phyloP scores from a whole-genome alignment of 768 basidiomycete genomes.

The Calvatia gigantea region DNA sequence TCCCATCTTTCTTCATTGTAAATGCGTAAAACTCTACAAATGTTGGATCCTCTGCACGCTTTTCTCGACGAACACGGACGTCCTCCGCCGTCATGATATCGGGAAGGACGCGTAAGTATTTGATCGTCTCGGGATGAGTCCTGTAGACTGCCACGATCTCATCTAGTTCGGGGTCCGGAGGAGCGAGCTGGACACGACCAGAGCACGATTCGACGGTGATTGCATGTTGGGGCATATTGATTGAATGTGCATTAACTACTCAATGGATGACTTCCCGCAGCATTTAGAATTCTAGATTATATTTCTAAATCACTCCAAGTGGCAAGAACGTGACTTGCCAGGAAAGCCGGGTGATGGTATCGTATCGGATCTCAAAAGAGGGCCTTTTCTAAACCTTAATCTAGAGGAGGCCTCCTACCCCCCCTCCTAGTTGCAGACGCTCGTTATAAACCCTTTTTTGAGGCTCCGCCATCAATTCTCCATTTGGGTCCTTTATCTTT shows the following conservation, averaged over 20 bases:
- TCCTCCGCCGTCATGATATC: conserved; percentile 32
- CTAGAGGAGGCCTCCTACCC: no score
- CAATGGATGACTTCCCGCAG: no score
- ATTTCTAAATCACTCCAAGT: no score
- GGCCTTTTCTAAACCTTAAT: no score
- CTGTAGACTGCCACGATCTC: conserved; percentile 31
- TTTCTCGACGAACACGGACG: conserved; percentile 29
- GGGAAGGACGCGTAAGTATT: conserved; percentile 37
- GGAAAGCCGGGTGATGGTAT: no score
- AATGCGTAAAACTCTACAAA: conserved; percentile 37
- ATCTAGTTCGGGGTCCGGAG: conserved; percentile 33
- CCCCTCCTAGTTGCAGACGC: no score
- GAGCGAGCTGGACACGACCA: conserved; percentile 30
- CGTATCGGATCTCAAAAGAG: no score
- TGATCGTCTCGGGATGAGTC: conserved; percentile 33
- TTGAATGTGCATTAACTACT: background rate
- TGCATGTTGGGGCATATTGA: conserved; percentile 21
- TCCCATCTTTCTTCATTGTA: conserved; percentile 22
- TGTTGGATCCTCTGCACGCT: conserved; percentile 26
- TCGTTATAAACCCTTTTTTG: no score
- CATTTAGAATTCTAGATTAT: no score
- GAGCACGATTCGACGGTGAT: conserved; percentile 27
- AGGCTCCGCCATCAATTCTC: no score
- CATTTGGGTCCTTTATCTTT: no score
- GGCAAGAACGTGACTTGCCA: no score